Evolutionary conservation across 192 early-diverging fungal species (phyloP), one percentile per base, ranked within the genome.

Genomic region (Coemansia sp.): DNA sequence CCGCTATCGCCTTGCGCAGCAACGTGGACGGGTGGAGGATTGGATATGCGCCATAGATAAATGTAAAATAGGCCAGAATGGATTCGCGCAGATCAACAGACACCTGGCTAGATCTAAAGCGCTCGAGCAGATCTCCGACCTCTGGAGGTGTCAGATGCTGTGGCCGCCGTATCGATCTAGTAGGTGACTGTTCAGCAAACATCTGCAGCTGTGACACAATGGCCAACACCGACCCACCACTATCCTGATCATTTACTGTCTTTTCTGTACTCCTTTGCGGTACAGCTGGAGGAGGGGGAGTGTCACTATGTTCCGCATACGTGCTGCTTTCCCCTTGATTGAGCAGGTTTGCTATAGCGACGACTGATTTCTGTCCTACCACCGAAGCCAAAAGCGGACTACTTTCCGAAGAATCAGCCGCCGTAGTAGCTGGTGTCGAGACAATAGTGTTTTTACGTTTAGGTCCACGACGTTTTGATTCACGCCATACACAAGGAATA

Each of bases 1-100:
- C 55, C 0, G 30, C 24, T 1, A 70, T 42, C 9, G 48, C 53
- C n/a, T 58, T 62, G 34, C 55, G 60, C 17, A 70, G 45, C 30
- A 70, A 46, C 33, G 60, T 62, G 3, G 67, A 53, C 30, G 67
- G 67, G 20, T 70, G 67, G 18, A 70, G 50, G 28, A 62, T 52
- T 18, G 67, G 60, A 17, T 55, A 70, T 25, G 37, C 34, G 18
- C 50, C 45, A 55, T 70, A 70, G 15, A 70, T 52, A n/a, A 53
- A 63, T 24, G 55, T 38, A 39, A 52, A 70, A 26, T 70, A 70
- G 1, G 50, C 50, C 3, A 63, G 14, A 3, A 70, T 38, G 1
- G 67, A 42, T 8, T 58, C 46, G 22, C 67, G 67, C 44, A 65
- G 36, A 33, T 46, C 62, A 2, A n/a, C 22, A 28, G 49, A 24